Evolutionary conservation across 2,329 filamentous ascomycete species (phyloP).

Genomic region (Botrytis porri): DNA sequence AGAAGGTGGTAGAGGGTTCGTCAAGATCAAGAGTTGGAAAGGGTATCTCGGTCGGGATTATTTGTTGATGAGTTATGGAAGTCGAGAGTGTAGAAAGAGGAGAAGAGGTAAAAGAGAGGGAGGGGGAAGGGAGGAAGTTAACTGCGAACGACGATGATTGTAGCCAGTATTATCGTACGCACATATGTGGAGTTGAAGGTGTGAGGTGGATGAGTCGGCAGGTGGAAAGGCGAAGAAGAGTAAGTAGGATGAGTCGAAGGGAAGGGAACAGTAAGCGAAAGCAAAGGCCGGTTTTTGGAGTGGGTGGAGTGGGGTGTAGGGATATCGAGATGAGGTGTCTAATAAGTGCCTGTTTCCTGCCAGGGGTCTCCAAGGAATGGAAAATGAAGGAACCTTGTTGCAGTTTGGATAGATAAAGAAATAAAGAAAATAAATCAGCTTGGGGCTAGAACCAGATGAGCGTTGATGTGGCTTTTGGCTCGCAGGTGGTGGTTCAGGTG

Average conservation of each 20-base stretch:
- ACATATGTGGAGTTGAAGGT: conserved; percentile 22
- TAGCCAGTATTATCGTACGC: conserved; percentile 33
- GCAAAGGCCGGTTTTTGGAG: not conserved
- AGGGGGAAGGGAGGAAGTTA: conserved; percentile 36
- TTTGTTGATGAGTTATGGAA: conserved; percentile 18
- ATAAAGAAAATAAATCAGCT: not conserved
- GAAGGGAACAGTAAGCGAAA: conserved; percentile 9
- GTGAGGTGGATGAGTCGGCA: conserved; percentile 21
- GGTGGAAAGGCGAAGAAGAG: conserved; percentile 13
- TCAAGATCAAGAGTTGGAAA: conserved; percentile 32
- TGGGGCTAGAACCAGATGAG: not conserved
- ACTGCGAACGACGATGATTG: conserved; percentile 35
- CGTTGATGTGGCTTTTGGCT: not conserved
- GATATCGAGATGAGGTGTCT: conserved; percentile 17
- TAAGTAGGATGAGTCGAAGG: conserved; percentile 20
- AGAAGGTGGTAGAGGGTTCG: conserved; percentile 22
- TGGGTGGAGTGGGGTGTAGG: conserved; percentile 4
- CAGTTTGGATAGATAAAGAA: not conserved
- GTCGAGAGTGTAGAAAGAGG: conserved; percentile 26
- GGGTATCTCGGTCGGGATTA: conserved; percentile 13
- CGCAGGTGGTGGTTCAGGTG: too few relatives aligned
- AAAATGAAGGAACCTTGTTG: not conserved
- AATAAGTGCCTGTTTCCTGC: not conserved
- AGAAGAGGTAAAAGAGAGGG: conserved; percentile 37
- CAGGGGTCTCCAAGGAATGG: not conserved